phyloP scores from a whole-genome alignment of 768 basidiomycete species.

The Pisolithus microcarpus region DNA sequence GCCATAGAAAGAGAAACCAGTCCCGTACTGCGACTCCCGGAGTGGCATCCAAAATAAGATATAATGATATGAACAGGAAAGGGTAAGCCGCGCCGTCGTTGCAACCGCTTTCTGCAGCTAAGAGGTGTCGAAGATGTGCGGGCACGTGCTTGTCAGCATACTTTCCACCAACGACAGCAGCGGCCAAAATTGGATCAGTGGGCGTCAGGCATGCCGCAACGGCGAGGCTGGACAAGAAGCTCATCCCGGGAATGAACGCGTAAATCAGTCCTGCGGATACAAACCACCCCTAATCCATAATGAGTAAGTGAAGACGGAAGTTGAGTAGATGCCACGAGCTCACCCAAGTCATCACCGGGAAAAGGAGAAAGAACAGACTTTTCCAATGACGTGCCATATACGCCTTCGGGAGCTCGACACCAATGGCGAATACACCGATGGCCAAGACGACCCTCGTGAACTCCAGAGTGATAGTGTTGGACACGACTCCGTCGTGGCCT shows the following conservation, averaged over 20 bases:
- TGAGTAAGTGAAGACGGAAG: conserved; percentile 6
- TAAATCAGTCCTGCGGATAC: conserved; percentile 88
- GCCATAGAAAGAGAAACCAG: conserved; percentile 85
- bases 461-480: conserved; percentile 84
- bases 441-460: conserved; percentile 87
- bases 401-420: conserved; percentile 93
- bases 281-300: conserved; percentile 72
- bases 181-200: conserved; percentile 43
- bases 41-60: conserved; percentile 65
- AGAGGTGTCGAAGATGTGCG: conserved; percentile 61
- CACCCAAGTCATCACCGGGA: conserved; percentile 81
- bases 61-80: conserved; percentile 85
- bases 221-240: conserved; percentile 83
- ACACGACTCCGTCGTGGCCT: conserved; percentile 33
- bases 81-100: conserved; percentile 98
- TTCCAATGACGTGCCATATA: conserved; percentile 94
- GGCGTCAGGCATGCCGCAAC: conserved; percentile 91
- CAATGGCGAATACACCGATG: conserved; percentile 95
- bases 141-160: conserved; percentile 98
- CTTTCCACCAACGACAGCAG: conserved; percentile 79
- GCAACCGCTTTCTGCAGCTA: conserved; percentile 77
- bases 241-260: conserved; percentile 82
- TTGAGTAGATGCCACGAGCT: conserved; percentile 22
- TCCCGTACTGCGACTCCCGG: conserved; percentile 64
- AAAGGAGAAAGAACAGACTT: conserved; percentile 76